Conservation (phyloP, 2,329 filamentous ascomycete genomes). For the Decorospora gaudefroyi region DNA sequence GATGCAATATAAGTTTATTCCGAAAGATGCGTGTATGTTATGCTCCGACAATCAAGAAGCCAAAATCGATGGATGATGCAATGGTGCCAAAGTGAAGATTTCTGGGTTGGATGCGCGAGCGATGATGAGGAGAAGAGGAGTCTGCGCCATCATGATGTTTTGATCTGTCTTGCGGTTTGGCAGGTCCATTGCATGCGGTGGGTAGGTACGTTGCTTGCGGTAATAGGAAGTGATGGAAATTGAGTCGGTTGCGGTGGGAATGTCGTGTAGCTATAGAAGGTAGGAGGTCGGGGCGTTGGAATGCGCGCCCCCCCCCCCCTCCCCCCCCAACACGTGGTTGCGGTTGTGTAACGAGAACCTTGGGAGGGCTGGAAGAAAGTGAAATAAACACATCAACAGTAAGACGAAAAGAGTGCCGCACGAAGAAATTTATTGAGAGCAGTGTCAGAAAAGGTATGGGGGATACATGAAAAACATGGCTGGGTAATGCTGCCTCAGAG, state of each 20-base stretch:
- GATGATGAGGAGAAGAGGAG: background rate
- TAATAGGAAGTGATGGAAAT: background rate
- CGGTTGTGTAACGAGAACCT: too few species aligned
- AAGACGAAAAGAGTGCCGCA: too few species aligned
- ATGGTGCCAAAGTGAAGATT: background rate
- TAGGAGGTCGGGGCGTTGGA: background rate
- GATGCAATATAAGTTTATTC: background rate
- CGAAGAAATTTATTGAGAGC: too few species aligned
- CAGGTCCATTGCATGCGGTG: background rate
- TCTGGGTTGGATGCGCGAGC: background rate
- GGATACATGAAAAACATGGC: too few species aligned
- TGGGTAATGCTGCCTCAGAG: too few species aligned
- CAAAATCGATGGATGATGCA: constrained; percentile 1
- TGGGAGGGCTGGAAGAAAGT: too few species aligned
- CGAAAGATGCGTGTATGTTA: constrained; percentile 7
- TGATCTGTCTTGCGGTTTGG: background rate
- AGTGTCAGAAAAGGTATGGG: too few species aligned
- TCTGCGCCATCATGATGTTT: background rate
- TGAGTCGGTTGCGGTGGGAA: background rate
- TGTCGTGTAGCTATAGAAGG: background rate
- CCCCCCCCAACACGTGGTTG: too few species aligned
- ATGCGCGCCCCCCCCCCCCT: too few species aligned
- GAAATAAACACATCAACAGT: too few species aligned
- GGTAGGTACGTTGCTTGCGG: background rate
- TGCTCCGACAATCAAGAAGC: constrained; percentile 11